These are phyloP conservation scores for Patellifolia procumbens DNA, from an alignment of 179 eudicot species.

Conservation along the genomic window DNA sequence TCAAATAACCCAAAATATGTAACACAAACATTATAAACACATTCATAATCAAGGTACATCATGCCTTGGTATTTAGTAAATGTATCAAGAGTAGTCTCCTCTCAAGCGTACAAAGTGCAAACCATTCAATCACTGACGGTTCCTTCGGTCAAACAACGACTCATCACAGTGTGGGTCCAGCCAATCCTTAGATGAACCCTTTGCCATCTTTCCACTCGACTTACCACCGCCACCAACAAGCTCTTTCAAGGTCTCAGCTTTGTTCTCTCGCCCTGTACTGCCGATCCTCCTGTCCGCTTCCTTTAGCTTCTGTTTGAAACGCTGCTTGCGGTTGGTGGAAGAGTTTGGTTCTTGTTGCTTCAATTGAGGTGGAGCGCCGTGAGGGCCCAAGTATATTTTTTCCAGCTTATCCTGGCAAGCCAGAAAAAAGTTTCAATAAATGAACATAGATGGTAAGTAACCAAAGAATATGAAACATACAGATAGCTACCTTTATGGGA, in stretches of 20 bases:
- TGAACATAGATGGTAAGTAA: neutral
- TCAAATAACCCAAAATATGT: neutral
- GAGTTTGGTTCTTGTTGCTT: constrained; percentile 68
- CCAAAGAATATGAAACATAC: neutral
- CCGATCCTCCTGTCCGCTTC: constrained; percentile 68
- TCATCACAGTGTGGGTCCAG: constrained; percentile 91
- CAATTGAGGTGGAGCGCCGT: constrained; percentile 88
- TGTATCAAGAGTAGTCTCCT: neutral
- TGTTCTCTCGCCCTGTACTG: constrained; percentile 74
- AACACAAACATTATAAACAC: constrained; percentile 11
- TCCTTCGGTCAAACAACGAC: constrained; percentile 59
- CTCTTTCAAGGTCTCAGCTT: constrained; percentile 69
- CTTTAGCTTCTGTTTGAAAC: constrained; percentile 81
- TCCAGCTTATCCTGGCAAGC: constrained; percentile 57
- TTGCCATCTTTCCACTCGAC: constrained; percentile 39
- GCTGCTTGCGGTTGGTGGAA: constrained; percentile 68
- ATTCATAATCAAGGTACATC: constrained; percentile 17
- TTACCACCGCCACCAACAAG: constrained; percentile 70
- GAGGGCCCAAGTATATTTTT: constrained; percentile 92
- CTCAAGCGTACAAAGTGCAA: constrained; percentile 3
- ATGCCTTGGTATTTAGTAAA: neutral
- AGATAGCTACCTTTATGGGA: constrained; percentile 42
- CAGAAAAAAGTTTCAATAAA: neutral
- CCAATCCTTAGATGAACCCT: constrained; percentile 78
- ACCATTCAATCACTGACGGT: constrained; percentile 30